Base-by-base conservation (phyloP, 1,284 basidiomycete genomes). In the Cutaneotrichosporon sp. region DNA sequence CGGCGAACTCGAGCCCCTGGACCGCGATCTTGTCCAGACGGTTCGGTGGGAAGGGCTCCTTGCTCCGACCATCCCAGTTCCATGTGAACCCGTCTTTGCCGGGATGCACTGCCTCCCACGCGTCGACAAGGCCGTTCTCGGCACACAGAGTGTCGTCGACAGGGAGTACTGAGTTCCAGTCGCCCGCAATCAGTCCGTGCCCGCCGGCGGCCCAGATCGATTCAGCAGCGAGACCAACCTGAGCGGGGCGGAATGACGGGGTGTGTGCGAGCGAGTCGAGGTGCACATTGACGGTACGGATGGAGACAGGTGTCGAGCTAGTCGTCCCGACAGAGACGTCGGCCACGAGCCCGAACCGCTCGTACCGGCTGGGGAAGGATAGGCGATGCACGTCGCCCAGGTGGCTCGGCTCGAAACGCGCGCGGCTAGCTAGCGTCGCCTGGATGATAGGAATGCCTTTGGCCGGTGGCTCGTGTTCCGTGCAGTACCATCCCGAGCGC, bases 21-120 rank as follows among this genome's bases (percentile, higher is more conserved):
- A 38, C 7, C 8, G 46, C 46, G 19, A 48, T 19, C 46, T 48
- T 48, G 35, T 48, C 46, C 5, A 48, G 46, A 25, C 46, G 34
- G 25, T 48, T 37, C 1, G 46, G 46, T 27, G 46, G 46, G 35
- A 48, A 48, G 35, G 46, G 46, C 46, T 48, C 46, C 46, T 48
- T 48, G 26, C 35, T 48, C 19, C 46, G 7, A 14, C 46, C 46
- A 20, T 48, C 46, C 46, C 46, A 48, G 19, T 48, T 48, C 46
- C 46, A 48, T 12, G 46, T 48, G 17, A 48, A 48, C 11, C 46
- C 46, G 4, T 26, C 24, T 17, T 25, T 27, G 5, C 11, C 26
- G n/a, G 17, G 19, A 5, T 22, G n/a, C 14, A 27, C n/a, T 8
- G 35, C 46, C 17, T 20, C 35, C 46, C 46, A 48, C 5, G 26